phyloP scores from a whole-genome alignment of 148 eudicot species.

The Gaultheria prostrata region DNA sequence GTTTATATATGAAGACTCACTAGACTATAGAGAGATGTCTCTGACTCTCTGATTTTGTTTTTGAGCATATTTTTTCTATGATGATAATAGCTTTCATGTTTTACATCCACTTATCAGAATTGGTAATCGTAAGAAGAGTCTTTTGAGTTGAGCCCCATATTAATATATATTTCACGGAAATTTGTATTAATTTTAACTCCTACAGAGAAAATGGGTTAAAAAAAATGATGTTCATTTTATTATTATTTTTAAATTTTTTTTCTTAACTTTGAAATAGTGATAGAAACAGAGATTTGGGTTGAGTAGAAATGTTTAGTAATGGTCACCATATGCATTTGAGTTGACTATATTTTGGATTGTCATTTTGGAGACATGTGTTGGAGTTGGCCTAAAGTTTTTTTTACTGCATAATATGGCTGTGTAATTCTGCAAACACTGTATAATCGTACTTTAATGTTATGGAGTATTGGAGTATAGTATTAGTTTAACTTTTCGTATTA shows the following conservation, averaged over 20 bases:
- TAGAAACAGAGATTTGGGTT: not conserved
- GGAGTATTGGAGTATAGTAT: conserved; percentile 1
- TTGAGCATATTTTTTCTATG: not conserved
- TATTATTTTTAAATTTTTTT: not conserved
- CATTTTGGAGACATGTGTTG: not conserved
- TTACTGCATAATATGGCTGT: not conserved
- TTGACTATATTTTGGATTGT: not conserved
- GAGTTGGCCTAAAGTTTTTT: conserved; percentile 8
- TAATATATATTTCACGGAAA: not conserved
- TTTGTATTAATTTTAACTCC: not conserved
- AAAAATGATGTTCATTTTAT: not conserved
- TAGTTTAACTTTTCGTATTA: not conserved
- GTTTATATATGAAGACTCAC: not conserved
- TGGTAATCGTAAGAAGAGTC: not conserved
- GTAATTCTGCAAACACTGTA: not conserved
- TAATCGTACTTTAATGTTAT: not conserved
- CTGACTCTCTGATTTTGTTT: too few species aligned
- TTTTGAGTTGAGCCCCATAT: not conserved
- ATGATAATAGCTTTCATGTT: not conserved
- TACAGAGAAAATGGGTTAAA: not conserved
- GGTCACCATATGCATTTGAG: not conserved
- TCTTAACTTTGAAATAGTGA: not conserved
- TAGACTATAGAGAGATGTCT: not conserved
- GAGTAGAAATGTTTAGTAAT: not conserved
- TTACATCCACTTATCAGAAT: not conserved